Base-by-base conservation (phyloP, 2,329 filamentous ascomycete genomes). In the Torrubiellomyces zombiae region DNA sequence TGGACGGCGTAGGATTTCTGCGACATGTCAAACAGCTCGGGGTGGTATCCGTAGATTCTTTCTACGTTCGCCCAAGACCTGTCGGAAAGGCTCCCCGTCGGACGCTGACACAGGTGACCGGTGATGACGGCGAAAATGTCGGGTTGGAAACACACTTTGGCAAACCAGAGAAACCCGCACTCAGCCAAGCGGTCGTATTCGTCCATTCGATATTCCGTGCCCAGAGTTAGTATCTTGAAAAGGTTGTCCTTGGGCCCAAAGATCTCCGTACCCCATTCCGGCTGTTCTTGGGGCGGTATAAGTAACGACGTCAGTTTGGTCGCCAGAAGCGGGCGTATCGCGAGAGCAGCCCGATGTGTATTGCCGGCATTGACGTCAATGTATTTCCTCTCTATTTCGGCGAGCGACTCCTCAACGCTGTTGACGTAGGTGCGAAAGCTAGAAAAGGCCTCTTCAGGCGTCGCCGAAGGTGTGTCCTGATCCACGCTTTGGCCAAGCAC, bases 101-200 rank as follows among this genome's bases (percentile, higher is more conserved):
- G 54, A 18, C 60, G 58, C 16, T 56, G 50, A 32, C 53, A 58
- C 9, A 72, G 53, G 37, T 68, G 61, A 4, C 61, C 61, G 0
- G 59, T 57, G 40, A 68, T 53, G 38, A 65, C 67, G 18, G 60
- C 48, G 31, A 70, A 63, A 14, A 69, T 47, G 28, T 67, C 66
- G 23, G 62, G 44, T 36, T 69, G 64, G 40, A 71, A 67, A 36
- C 67, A 58, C 14, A 51, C 45, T 30, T 56, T 55, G 39, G 58
- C 50, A 34, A 61, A 68, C 67, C 67, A 72, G 8, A 61, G 37
- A 38, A 68, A 71, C 2, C 60, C 59, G 1, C 48, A 51, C 14
- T 54, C 46, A 11, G 47, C 43, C 34, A 58, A 47, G 3, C 50
- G 38, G 14, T 51, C 40, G 34, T 63, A 63, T 9, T 58, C 45